Conservation (phyloP, 345 rosid genomes). For the Citrus reticulata region DNA sequence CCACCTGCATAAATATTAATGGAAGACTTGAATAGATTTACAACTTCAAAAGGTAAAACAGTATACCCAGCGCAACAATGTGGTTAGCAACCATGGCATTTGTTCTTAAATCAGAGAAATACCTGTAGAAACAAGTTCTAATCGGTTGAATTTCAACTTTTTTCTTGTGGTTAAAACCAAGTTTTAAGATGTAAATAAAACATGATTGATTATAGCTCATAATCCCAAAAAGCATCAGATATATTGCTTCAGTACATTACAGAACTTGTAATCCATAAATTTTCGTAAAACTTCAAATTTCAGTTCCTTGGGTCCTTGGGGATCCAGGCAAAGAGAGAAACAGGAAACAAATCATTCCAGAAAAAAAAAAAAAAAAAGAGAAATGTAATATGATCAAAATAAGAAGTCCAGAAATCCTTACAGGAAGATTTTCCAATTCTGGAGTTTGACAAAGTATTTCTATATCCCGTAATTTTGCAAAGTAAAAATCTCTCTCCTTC, state of each 20-base stretch:
- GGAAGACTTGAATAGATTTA: neutral
- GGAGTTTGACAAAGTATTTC: slow-evolving; percentile 85
- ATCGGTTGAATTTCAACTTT: neutral
- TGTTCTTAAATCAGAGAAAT: neutral
- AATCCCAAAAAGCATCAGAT: neutral
- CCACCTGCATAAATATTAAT: slow-evolving; percentile 45
- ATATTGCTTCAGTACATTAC: neutral
- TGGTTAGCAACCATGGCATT: neutral
- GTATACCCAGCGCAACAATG: neutral
- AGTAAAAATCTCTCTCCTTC: slow-evolving; percentile 93
- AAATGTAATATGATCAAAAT: neutral
- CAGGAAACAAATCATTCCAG: neutral
- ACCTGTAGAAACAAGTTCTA: neutral
- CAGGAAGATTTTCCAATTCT: slow-evolving; percentile 62
- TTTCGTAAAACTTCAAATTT: neutral
- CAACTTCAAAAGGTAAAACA: neutral
- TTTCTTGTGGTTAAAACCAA: neutral
- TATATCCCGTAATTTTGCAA: slow-evolving; percentile 77
- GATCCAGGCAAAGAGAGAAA: neutral
- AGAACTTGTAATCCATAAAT: neutral
- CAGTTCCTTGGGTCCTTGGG: neutral
- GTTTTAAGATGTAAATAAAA: neutral
- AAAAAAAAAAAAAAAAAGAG: too few species aligned
- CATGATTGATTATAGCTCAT: neutral
- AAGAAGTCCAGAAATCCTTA: slow-evolving; percentile 27